Percentiles rank a stretch among this genome's conserved stretches.
Conservation (phyloP, 192 early-diverging fungal genomes). For the Gaertneriomyces sp. region DNA sequence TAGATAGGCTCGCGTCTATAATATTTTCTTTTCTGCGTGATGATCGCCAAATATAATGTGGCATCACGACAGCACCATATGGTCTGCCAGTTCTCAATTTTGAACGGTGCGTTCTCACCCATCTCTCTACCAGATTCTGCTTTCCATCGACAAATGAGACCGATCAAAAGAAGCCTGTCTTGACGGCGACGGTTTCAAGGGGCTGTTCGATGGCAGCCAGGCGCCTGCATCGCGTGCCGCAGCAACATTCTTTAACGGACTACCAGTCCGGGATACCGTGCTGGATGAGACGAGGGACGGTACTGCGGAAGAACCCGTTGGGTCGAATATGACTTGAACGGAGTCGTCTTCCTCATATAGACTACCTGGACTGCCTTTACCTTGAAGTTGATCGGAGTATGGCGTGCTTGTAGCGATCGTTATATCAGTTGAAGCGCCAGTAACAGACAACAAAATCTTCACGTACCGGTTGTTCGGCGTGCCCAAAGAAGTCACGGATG, state of each 20-base stretch:
- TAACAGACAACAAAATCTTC: not conserved
- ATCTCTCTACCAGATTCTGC: too few relatives aligned
- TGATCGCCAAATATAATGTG: too few relatives aligned
- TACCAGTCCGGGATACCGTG: constrained; percentile 5
- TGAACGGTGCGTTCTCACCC: too few relatives aligned
- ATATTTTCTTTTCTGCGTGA: too few relatives aligned
- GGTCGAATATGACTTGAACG: constrained; percentile 3
- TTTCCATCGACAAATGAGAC: too few relatives aligned
- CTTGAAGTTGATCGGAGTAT: constrained; percentile 4
- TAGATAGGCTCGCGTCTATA: too few relatives aligned
- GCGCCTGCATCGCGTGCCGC: too few relatives aligned
- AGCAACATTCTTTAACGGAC: not conserved
- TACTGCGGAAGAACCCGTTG: constrained; percentile 1
- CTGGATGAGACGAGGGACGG: constrained; percentile 13
- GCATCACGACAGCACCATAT: too few relatives aligned
- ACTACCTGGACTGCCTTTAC: constrained; percentile 5
- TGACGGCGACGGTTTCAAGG: too few relatives aligned
- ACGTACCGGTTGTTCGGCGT: not conserved
- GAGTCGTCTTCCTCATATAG: constrained; percentile 17
- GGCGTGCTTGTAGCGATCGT: not conserved
- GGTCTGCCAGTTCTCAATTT: too few relatives aligned
- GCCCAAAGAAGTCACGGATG: not conserved
- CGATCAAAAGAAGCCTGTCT: too few relatives aligned
- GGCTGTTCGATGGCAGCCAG: too few relatives aligned
- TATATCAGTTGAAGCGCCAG: not conserved